Evolutionary conservation across 176 grass and related monocot genomes (phyloP).

Genomic region (Eleusine coracana): DNA sequence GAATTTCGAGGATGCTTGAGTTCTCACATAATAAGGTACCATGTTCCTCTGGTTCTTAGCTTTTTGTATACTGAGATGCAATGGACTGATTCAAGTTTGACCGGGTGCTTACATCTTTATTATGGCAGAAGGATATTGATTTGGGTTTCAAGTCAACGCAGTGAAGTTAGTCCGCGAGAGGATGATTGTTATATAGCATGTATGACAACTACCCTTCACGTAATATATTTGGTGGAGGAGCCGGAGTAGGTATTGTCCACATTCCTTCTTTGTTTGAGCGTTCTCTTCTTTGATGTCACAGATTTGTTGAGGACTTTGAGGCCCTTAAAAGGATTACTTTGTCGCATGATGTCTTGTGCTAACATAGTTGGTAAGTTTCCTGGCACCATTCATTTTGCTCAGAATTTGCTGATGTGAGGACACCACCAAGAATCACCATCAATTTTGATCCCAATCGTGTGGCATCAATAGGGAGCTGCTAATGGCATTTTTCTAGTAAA

Average conservation of each 20-base stretch:
- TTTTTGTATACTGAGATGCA: constrained; percentile 33
- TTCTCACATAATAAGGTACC: constrained; percentile 15
- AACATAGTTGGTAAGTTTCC: not conserved
- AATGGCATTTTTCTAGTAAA: not conserved
- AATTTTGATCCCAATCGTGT: not conserved
- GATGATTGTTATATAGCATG: not conserved
- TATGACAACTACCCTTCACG: constrained; percentile 29
- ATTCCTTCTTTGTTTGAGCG: not conserved
- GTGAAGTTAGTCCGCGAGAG: not conserved
- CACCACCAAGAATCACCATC: not conserved
- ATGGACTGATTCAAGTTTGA: constrained; percentile 53
- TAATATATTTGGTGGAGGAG: constrained; percentile 30
- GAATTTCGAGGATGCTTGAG: constrained; percentile 35
- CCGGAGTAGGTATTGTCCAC: not conserved
- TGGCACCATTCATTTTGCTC: not conserved
- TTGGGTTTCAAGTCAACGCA: constrained; percentile 30
- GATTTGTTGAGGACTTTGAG: not conserved
- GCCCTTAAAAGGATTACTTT: not conserved
- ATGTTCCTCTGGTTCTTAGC: constrained; percentile 30
- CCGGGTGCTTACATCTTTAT: constrained; percentile 28
- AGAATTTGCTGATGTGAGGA: not conserved
- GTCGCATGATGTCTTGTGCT: not conserved
- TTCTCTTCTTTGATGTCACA: not conserved
- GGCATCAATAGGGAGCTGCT: not conserved
- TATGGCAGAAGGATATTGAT: constrained; percentile 12